Percentiles rank a stretch among this genome's conserved stretches.
phyloP scores from a whole-genome alignment of 2,329 filamentous ascomycete genomes.

The Alternaria atra region DNA sequence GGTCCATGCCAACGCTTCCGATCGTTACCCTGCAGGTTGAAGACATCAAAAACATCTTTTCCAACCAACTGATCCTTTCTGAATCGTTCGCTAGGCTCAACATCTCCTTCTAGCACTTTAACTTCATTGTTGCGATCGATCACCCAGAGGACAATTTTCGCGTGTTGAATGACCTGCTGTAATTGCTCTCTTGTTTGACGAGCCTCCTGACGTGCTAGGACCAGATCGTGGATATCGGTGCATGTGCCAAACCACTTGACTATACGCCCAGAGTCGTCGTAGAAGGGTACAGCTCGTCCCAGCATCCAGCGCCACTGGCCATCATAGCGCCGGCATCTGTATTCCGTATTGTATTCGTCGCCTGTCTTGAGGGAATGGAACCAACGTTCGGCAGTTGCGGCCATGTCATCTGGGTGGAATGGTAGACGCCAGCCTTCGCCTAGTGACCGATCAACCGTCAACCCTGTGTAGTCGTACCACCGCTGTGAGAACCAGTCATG shows the following conservation, averaged over 20 bases:
- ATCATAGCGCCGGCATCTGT: constrained; percentile 71
- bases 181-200: constrained; percentile 75
- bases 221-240: constrained; percentile 79
- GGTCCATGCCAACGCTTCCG: constrained; percentile 61
- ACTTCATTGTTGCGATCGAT: constrained; percentile 70
- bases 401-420: constrained; percentile 76
- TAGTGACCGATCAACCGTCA: constrained; percentile 68
- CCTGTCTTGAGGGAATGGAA: constrained; percentile 70
- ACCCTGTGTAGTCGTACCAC: constrained; percentile 81
- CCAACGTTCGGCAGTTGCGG: constrained; percentile 67
- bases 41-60: constrained; percentile 70
- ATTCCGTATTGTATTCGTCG: constrained; percentile 72
- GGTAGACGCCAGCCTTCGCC: constrained; percentile 69
- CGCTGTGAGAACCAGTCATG: constrained; percentile 78
- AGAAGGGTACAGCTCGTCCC: constrained; percentile 73
- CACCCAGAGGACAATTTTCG: constrained; percentile 78
- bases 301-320: constrained; percentile 84
- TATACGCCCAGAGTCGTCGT: constrained; percentile 72
- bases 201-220: constrained; percentile 72
- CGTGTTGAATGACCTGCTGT: constrained; percentile 76
- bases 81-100: constrained; percentile 56
- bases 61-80: constrained; percentile 58
- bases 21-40: constrained; percentile 50
- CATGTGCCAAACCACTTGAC: constrained; percentile 84
- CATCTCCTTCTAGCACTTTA: constrained; percentile 74